Conservation (phyloP, 179 eudicot genomes). For the Actinidia polygama region DNA sequence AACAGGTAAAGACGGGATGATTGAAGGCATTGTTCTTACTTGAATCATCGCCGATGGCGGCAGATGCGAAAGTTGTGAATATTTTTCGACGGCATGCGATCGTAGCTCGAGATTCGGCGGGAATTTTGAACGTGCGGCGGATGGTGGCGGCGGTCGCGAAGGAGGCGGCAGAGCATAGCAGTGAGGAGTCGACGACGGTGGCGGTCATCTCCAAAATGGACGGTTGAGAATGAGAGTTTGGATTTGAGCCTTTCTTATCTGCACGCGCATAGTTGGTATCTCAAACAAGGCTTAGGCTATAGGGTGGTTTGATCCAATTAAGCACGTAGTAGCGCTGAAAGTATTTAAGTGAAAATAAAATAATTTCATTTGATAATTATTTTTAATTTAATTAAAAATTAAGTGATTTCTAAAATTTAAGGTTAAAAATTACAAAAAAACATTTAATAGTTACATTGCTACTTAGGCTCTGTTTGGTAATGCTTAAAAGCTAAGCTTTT, state of each 20-base stretch:
- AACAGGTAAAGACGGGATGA: background rate
- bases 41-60: conserved; percentile 15
- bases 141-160: conserved; percentile 5
- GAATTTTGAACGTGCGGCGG: conserved; percentile 30
- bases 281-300: no score
- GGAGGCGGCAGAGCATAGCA: conserved; percentile 18
- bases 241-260: background rate
- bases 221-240: conserved; percentile 28
- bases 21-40: background rate
- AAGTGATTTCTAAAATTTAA: no score
- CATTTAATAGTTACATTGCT: no score
- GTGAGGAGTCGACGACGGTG: conserved; percentile 23
- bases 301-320: no score
- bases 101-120: conserved; percentile 33
- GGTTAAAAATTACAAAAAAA: no score
- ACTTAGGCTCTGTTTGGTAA: no score
- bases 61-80: conserved; percentile 19
- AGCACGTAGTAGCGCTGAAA: no score
- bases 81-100: conserved; percentile 23
- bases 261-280: background rate
- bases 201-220: conserved; percentile 42
- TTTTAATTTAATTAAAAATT: no score
- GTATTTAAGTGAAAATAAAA: no score
- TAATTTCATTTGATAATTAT: no score
- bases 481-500: no score